Evolutionary conservation across 257 asterid species (phyloP).

Genomic region (Penstemon davidsonii): DNA sequence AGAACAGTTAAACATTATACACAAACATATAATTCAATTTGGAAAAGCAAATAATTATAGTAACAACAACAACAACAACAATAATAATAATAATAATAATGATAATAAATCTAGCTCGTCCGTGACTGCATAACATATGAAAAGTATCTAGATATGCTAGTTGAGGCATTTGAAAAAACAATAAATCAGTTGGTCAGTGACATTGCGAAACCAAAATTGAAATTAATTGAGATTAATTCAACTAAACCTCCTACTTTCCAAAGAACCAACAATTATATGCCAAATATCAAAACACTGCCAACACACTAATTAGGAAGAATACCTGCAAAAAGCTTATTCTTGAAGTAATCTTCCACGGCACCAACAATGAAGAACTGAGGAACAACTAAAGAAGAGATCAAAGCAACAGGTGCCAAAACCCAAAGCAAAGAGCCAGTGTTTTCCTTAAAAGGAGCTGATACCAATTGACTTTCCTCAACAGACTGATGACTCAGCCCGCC

Average conservation of each 20-base stretch:
- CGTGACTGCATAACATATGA: too few species aligned
- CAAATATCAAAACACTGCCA: conserved; percentile 5
- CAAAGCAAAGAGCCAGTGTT: conserved; percentile 65
- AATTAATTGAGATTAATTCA: conserved; percentile 11
- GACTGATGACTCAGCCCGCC: conserved; percentile 73
- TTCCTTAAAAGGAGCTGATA: conserved; percentile 67
- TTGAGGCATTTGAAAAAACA: background rate
- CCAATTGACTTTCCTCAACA: conserved; percentile 65
- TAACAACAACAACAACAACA: too few species aligned
- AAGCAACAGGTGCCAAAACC: conserved; percentile 82
- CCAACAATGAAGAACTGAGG: conserved; percentile 59
- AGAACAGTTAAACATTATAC: background rate
- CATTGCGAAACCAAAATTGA: background rate
- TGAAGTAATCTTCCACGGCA: conserved; percentile 58
- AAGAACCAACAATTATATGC: too few species aligned
- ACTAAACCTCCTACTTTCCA: background rate
- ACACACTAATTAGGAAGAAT: conserved; percentile 16
- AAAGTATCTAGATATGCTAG: background rate
- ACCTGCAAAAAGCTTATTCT: conserved; percentile 71
- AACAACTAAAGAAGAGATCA: conserved; percentile 61
- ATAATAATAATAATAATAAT: too few species aligned
- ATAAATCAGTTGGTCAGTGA: too few species aligned
- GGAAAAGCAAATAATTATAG: too few species aligned
- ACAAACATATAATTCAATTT: too few species aligned
- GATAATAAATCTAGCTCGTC: too few species aligned